phyloP scores from a whole-genome alignment of 495 filamentous ascomycete species.

The Pyrenopolyporus hunteri region DNA sequence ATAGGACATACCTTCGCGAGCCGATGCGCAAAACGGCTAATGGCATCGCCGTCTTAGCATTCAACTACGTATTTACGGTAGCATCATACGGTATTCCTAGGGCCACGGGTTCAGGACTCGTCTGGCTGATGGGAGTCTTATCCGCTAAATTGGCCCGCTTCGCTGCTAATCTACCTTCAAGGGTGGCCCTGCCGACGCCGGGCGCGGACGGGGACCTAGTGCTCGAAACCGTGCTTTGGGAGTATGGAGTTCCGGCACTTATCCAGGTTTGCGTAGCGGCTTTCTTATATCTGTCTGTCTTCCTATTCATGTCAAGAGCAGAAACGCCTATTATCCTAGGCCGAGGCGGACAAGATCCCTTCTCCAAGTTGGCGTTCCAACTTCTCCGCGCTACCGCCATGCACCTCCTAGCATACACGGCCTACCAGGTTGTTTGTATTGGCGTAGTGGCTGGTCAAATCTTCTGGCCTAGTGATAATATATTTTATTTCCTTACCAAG shows the following conservation, averaged over 20 bases:
- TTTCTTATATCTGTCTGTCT: conserved; percentile 24
- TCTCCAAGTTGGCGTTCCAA: conserved; percentile 13
- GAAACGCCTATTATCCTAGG: conserved; percentile 15
- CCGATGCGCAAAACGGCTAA: neutral
- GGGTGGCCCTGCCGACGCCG: conserved; percentile 18
- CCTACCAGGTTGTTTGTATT: conserved; percentile 29
- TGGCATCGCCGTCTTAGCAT: neutral
- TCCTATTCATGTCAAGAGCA: conserved; percentile 29
- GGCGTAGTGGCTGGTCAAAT: neutral
- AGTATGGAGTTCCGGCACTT: conserved; percentile 17
- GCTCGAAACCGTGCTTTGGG: conserved; percentile 8
- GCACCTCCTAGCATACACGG: conserved; percentile 38
- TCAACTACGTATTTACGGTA: conserved; percentile 12
- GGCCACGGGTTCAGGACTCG: neutral
- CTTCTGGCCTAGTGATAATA: neutral
- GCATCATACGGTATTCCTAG: neutral
- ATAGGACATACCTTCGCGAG: conserved; percentile 5
- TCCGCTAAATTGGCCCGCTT: neutral
- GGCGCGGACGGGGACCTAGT: neutral
- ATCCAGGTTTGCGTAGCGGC: conserved; percentile 26
- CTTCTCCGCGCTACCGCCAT: conserved; percentile 34
- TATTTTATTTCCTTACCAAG: neutral
- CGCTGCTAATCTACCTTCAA: neutral
- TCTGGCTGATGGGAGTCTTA: neutral
- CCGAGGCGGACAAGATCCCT: conserved; percentile 1